Evolutionary conservation across 2,329 filamentous ascomycete species (phyloP), one percentile per base, ranked within the genome.

Genomic region (Apiospora malaysiana): DNA sequence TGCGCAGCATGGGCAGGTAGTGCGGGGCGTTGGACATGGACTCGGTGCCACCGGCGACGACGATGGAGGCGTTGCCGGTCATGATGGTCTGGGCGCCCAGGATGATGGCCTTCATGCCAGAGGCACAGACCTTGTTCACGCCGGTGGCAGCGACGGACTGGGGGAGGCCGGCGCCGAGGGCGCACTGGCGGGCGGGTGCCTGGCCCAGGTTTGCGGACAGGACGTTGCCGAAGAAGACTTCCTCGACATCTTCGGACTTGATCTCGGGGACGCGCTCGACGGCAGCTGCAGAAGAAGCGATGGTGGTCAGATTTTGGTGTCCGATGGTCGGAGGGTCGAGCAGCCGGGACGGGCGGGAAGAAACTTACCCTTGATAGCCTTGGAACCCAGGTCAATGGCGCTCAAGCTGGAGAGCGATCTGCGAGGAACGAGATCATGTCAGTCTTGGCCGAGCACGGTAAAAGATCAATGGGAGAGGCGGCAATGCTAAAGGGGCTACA

Each of bases 91-190:
- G 96, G 68, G 95, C 94, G 76, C 93, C 96, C 72, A 99, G 89
- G 75, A 97, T 94, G 80, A 99, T 92, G 76, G 96, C 94, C 88
- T 99, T 99, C 81, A 98, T 86, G 63, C 92, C 92, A 12, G 95
- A 98, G 74, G 96, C 96, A 89, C 96, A 99, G 81, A 99, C 96
- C 87, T 99, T 99, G 92, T 99, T 99, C 80, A 99, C 90, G 69
- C 95, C 97, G 65, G 96, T 99, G 84, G 92, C 93, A 77, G 97
- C 89, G 74, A 93, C 93, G 70, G 89, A 88, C 74, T 97, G 88
- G 70, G 90, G 85, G 75, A 99, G 93, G 73, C 96, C 96, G 79
- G 94, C 96, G 78, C 91, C 90, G 79, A 99, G 89, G 78, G 95
- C 94, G 83, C 93, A 97, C 86, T 99, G 96, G 79, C 96, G 92